Base-by-base conservation (phyloP, 75 land plant genomes). In the Pinus tabuliformis region DNA sequence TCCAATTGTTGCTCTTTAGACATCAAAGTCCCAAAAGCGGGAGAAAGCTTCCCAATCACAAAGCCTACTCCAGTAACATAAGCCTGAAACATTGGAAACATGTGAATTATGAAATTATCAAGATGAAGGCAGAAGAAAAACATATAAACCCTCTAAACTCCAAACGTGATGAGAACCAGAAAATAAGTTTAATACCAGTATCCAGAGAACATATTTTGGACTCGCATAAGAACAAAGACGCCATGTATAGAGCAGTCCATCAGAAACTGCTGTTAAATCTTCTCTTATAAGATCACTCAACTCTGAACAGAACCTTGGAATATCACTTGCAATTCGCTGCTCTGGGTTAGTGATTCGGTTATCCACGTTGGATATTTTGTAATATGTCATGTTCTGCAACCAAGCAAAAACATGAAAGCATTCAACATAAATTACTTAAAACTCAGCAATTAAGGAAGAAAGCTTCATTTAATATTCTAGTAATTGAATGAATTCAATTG, bases 261-360 rank as follows among this genome's bases (percentile, higher is more conserved):
- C 99, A 75, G 89, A 78, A 70, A 95, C 86, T 42, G 98, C 98
- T 33, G 74, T 75, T n/a, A 95, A 72, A 76, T 97, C 95, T 54
- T 97, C 99, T 74, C 95, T 98, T 68, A 97, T 87, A 83, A 97
- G 89, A 3, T 97, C 99, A 87, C 99, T 91, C 70, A 97, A 82
- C 78, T 97, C 99, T 70, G 91, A 86, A 73, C 91, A 95, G 71
- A 97, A 97, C 81, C 71, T 89, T 58, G 99, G 99, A 16, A 97
- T 85, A 85, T 97, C 99, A 91, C 99, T 95, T 36, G 98, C 99
- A 84, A 97, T 97, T 30, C 99, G 77, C 84, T 97, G 99, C 74
- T 97, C 99, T 37, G 95, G 93, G 74, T 89, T 92, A 64, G 79
- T 86, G 39, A 95, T 89, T 21, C 98, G 87, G 49, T 88, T 83